phyloP scores from a whole-genome alignment of 306 rosid species.

The Prinsepia uniflora region DNA sequence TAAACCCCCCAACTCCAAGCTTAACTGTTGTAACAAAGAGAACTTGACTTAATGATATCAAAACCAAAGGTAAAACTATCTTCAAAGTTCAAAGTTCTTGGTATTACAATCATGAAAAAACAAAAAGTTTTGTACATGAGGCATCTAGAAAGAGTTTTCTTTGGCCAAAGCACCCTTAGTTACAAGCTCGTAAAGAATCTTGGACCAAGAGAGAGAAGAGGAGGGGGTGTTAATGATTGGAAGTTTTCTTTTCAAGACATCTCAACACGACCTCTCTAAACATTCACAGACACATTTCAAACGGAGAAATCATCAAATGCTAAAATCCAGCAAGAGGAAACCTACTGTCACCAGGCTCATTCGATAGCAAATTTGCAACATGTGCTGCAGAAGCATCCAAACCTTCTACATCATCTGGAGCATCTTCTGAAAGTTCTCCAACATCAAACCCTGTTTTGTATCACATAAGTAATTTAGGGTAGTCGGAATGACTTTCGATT shows the following conservation, averaged over 20 bases:
- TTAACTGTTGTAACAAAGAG: slow-evolving; percentile 61
- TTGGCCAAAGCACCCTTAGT: background rate
- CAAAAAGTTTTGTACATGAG: background rate
- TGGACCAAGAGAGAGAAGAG: background rate
- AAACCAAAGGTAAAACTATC: background rate
- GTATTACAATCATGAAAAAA: background rate
- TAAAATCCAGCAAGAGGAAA: slow-evolving; percentile 31
- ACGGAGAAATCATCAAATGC: background rate
- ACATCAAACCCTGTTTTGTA: slow-evolving; percentile 76
- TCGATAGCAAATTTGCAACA: slow-evolving; percentile 86
- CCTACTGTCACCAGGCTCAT: slow-evolving; percentile 90
- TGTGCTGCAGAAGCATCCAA: slow-evolving; percentile 93
- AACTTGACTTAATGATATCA: slow-evolving; percentile 13
- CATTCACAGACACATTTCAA: slow-evolving; percentile 3
- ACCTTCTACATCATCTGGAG: slow-evolving; percentile 88
- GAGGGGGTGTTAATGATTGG: background rate
- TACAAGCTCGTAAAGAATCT: background rate
- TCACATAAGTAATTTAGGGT: slow-evolving; percentile 9
- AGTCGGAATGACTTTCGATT: background rate
- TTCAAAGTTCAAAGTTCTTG: background rate
- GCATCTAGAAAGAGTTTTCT: background rate
- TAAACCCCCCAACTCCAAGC: slow-evolving; percentile 96
- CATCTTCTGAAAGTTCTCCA: slow-evolving; percentile 80
- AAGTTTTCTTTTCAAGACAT: background rate
- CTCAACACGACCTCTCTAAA: background rate